Evolutionary conservation across 2,329 filamentous ascomycete species (phyloP).

Genomic region (Penicillium nordicum): DNA sequence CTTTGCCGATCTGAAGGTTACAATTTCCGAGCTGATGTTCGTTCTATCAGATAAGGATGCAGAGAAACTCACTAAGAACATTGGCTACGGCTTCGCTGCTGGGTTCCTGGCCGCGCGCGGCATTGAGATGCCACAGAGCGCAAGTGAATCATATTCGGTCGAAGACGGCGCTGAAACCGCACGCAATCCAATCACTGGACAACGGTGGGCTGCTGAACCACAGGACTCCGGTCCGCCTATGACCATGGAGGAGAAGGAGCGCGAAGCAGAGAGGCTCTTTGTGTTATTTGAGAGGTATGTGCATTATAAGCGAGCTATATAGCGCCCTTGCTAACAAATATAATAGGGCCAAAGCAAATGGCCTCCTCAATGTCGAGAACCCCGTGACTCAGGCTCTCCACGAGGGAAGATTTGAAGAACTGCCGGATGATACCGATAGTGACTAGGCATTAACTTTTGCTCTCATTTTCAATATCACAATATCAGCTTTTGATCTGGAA

Average conservation of each 20-base stretch:
- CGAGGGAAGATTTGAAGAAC: constrained; percentile 68
- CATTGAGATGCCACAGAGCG: constrained; percentile 68
- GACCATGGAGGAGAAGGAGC: constrained; percentile 87
- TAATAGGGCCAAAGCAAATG: constrained; percentile 64
- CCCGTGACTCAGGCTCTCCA: constrained; percentile 68
- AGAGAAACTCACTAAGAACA: constrained; percentile 77
- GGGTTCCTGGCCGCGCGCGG: constrained; percentile 86
- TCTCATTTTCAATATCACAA: too few species aligned
- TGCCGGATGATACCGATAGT: constrained; percentile 53
- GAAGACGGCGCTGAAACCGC: constrained; percentile 24
- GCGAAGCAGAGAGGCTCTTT: constrained; percentile 84
- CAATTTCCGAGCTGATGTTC: constrained; percentile 76
- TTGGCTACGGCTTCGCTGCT: constrained; percentile 90
- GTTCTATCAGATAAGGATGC: constrained; percentile 81
- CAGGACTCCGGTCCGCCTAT: constrained; percentile 63
- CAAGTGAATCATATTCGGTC: constrained; percentile 54
- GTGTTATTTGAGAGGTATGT: constrained; percentile 79
- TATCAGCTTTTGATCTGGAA: not conserved
- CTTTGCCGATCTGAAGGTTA: constrained; percentile 67
- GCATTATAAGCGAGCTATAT: too few species aligned
- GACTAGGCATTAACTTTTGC: constrained; percentile 15
- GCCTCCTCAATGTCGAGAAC: constrained; percentile 74
- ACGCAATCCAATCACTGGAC: constrained; percentile 84
- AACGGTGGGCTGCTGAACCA: constrained; percentile 68
- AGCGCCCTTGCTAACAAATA: constrained; percentile 13